Base-by-base conservation (phyloP, 1,284 basidiomycete genomes). In the Irpex rosettiformis region DNA sequence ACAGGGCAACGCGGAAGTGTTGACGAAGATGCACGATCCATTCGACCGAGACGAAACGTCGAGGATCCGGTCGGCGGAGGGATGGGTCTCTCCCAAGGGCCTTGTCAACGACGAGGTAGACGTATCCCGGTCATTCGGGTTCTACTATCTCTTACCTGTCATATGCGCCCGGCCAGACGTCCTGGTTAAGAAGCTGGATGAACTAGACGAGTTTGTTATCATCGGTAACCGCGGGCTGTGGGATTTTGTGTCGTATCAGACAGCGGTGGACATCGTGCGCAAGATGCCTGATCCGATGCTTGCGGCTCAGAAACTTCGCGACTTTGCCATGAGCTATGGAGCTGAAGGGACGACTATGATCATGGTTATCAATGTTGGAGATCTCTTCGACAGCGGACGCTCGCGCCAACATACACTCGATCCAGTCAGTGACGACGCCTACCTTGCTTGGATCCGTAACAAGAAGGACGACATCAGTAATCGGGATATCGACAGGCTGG, bases 281-380 rank as follows among this genome's bases (percentile, higher is more conserved):
- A 92, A 94, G 69, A 77, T 85, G 27, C 82, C 83, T 16, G 93
- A 98, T 70, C 94, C 96, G 0, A 98, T 98, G 94, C 88, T 96
- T 66, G 96, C 97, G 3, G 94, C 96, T 0, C 96, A 98, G 76
- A 98, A 98, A 77, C 76, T 99, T 55, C 84, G 97, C 57, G 97
- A 99, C 73, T 92, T 98, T 66, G 95, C 97, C 8, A 92, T 99
- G 69, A 94, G 93, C 67, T 98, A 98, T 73, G 97, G 97, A 11
- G 95, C 95, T 7, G 89, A 94, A 63, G 93, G 93, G 13, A 94
- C 89, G 62, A 90, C 93, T 59, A 97, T 98, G 94, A 95, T 99
- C 74, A 98, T 99, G 96, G 94, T 98, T 37, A 85, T 99, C 64
- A 86, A 86, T 52, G 81, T 98, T 13, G 84, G 85, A 10, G 93